Base-by-base conservation (phyloP, 78 protist species). In the Capsaspora owczarzaki region DNA sequence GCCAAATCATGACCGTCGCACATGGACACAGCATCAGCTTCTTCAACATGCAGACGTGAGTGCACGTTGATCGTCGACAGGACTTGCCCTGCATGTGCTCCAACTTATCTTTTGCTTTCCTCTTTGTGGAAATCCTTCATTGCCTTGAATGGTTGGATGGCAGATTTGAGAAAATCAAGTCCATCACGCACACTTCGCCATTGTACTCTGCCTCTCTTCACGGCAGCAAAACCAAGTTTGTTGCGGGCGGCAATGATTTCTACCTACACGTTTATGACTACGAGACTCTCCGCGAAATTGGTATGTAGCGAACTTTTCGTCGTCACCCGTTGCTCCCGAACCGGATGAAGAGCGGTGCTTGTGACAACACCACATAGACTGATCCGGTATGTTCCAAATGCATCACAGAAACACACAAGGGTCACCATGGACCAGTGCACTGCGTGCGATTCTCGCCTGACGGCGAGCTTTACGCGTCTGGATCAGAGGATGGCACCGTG, bases 391-490 rank as follows among this genome's bases (percentile, higher is more conserved):
- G n/a, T n/a, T n/a, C n/a, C n/a, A n/a, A n/a, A n/a, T n/a, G n/a
- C n/a, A n/a, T n/a, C n/a, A 20, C 42, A 84, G 79, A 86, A 41
- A 83, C 70, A 25, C 72, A 79, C 80, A 91, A 91, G 80, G 93
- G 91, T 4, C 95, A 91, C 79, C 93, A 89, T 76, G 95, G 95
- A 1, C 91, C 93, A 25, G 91, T 91, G 20, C 89, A 91, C 84
- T 80, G 85, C 56, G 78, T 85, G 80, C 81, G 90, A 25, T 83
- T 70, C 71, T 76, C 90, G 0, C 89, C 94, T 42, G 87, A 85
- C 74, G 90, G 91, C 20, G 60, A 76, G 31, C 61, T 88, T 10
- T 87, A 78, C 75, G 85, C 89, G 12, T 82, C 88, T 1, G 89
- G 91, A 5, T 81, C 85, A 1, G 85, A 81, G 19, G 86, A 74